Percentiles rank a stretch among this genome's conserved stretches.
These are phyloP conservation scores for Dioscorea alata DNA, from an alignment of 106 monocot genomes.

Conservation along the genomic window DNA sequence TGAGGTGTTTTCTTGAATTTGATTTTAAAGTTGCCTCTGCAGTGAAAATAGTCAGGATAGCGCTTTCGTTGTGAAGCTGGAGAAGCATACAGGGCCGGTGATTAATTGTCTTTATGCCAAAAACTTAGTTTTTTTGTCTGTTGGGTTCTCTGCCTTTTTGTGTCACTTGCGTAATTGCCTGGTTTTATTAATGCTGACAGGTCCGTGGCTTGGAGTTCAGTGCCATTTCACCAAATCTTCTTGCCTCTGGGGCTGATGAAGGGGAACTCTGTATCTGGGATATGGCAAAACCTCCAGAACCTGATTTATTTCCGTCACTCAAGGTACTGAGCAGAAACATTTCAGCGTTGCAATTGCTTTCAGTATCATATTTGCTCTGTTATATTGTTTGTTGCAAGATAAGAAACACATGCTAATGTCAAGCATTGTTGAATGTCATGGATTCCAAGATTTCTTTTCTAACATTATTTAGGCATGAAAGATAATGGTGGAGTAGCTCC, in stretches of 20 bases:
- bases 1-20: neutral
- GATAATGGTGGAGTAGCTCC: no score
- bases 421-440: no score
- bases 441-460: no score
- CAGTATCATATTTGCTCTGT: no score
- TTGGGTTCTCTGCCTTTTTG: neutral
- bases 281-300: slow-evolving; percentile 67
- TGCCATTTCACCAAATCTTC: slow-evolving; percentile 55
- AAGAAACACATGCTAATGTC: no score
- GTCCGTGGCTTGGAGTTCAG: slow-evolving; percentile 89
- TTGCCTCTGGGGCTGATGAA: slow-evolving; percentile 97
- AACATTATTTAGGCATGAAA: no score
- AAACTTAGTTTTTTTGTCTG: neutral
- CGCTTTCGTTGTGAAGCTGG: slow-evolving; percentile 62
- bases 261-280: slow-evolving; percentile 96
- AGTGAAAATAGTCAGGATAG: slow-evolving; percentile 59
- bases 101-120: neutral
- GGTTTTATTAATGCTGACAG: slow-evolving; percentile 14
- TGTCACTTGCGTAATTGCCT: neutral
- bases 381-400: no score
- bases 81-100: slow-evolving; percentile 83
- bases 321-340: slow-evolving; percentile 35
- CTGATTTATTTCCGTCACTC: slow-evolving; percentile 60
- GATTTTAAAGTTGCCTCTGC: slow-evolving; percentile 18
- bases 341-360: no score